These are phyloP conservation scores for Remersonia thermophila DNA, from an alignment of 2,329 filamentous ascomycete species.

Conservation along the genomic window DNA sequence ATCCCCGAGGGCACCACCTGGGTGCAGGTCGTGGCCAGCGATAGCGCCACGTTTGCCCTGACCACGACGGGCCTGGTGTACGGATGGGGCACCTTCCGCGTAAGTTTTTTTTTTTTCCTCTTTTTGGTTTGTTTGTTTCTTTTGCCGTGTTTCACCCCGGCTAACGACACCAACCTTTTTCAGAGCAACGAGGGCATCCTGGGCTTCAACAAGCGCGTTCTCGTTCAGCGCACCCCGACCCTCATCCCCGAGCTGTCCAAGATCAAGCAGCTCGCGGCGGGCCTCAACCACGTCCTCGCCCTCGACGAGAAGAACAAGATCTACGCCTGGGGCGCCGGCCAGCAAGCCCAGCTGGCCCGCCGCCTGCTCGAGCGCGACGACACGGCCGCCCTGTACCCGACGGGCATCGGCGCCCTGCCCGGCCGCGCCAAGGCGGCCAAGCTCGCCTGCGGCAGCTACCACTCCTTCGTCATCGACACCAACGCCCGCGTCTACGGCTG, in stretches of 20 bases:
- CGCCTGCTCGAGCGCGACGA: conserved; percentile 44
- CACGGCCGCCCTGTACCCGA: conserved; percentile 22
- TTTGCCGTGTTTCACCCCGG: conserved; percentile 6
- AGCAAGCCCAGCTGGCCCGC: conserved; percentile 54
- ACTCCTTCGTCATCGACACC: conserved; percentile 67
- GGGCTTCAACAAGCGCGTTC: conserved; percentile 20
- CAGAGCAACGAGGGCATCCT: conserved; percentile 37
- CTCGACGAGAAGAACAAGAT: conserved; percentile 53
- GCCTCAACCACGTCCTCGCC: conserved; percentile 60
- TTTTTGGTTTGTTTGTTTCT: too few species aligned
- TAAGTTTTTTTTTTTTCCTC: conserved; percentile 13
- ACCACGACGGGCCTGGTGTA: conserved; percentile 66
- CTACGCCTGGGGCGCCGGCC: conserved; percentile 59
- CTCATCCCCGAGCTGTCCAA: conserved; percentile 53
- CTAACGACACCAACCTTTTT: background rate
- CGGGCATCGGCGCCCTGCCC: conserved; percentile 22
- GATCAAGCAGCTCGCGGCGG: conserved; percentile 50
- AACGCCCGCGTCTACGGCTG: conserved; percentile 63
- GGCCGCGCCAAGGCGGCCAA: conserved; percentile 51
- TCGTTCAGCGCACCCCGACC: conserved; percentile 35
- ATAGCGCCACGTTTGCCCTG: conserved; percentile 64
- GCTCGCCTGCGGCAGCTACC: conserved; percentile 59
- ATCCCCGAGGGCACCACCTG: conserved; percentile 22
- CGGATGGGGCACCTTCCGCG: conserved; percentile 73
- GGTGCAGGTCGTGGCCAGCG: conserved; percentile 56